These are phyloP conservation scores for Magnolia kwangsiensis DNA, from an alignment of 164 flowering plant species.

Conservation along the genomic window DNA sequence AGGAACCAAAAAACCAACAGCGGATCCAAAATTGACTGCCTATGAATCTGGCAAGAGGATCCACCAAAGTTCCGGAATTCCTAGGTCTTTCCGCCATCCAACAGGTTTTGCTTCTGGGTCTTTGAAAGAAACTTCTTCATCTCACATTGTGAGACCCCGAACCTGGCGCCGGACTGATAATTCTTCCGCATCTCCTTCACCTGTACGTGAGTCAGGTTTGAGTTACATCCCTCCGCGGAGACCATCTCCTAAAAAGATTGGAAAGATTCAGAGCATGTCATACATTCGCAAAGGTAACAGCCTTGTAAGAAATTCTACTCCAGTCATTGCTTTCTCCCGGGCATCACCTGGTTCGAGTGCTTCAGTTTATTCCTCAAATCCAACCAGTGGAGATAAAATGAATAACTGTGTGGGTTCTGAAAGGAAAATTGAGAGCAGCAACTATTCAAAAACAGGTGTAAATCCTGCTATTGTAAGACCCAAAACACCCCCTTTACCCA, in stretches of 20 bases:
- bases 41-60: conserved; percentile 26
- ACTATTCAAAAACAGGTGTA: conserved; percentile 17
- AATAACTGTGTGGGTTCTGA: conserved; percentile 24
- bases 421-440: conserved; percentile 15
- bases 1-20: conserved; percentile 16
- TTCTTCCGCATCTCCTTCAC: conserved; percentile 23
- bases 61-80: conserved; percentile 25
- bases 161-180: conserved; percentile 68
- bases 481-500: conserved; percentile 31
- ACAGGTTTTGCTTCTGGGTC: conserved; percentile 20
- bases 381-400: conserved; percentile 25
- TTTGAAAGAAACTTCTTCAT: conserved; percentile 35
- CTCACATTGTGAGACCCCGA: conserved; percentile 37
- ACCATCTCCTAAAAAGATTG: conserved; percentile 20
- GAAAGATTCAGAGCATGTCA: conserved; percentile 36
- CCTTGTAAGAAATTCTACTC: conserved; percentile 62
- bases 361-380: conserved; percentile 26
- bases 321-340: conserved; percentile 24
- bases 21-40: conserved; percentile 15
- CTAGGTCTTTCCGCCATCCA: conserved; percentile 29
- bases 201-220: conserved; percentile 25
- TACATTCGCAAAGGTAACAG: conserved; percentile 92
- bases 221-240: conserved; percentile 24
- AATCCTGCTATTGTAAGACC: conserved; percentile 34
- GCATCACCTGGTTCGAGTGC: conserved; percentile 26